A percentile compares a stretch with the other conserved stretches of the same genome.
Evolutionary conservation across 352 stramenopile genomes (phyloP).

Genomic region (Blastocystis sp.): DNA sequence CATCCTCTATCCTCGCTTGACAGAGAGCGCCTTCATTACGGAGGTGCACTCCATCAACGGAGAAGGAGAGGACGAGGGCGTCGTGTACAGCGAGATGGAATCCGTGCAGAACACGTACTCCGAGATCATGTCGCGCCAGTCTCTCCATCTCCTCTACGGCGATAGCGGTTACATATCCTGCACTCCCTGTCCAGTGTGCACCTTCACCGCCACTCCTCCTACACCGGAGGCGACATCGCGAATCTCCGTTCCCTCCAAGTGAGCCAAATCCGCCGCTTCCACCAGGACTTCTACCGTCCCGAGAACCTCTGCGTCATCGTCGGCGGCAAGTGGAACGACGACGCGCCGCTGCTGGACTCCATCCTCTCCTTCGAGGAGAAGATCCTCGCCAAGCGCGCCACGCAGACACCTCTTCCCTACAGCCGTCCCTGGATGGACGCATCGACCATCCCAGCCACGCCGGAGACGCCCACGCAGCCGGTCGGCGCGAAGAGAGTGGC

Average conservation of each 20-base stretch:
- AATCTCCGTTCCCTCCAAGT: slow-evolving; percentile 76
- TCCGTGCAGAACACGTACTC: slow-evolving; percentile 77
- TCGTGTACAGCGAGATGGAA: slow-evolving; percentile 78
- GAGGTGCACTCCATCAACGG: slow-evolving; percentile 79
- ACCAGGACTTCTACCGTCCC: slow-evolving; percentile 78
- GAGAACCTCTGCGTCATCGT: slow-evolving; percentile 78
- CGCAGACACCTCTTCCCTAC: background rate
- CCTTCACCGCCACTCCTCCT: slow-evolving; percentile 71
- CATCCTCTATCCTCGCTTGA: slow-evolving; percentile 78
- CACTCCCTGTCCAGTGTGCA: background rate
- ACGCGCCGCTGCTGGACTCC: background rate
- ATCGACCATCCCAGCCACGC: background rate
- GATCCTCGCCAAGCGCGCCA: background rate
- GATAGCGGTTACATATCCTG: slow-evolving; percentile 75
- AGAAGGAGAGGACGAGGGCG: slow-evolving; percentile 77
- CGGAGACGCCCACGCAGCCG: background rate
- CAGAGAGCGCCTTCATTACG: slow-evolving; percentile 77
- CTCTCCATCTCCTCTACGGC: slow-evolving; percentile 77
- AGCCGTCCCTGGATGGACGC: slow-evolving; percentile 13
- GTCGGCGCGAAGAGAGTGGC: background rate
- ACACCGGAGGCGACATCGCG: slow-evolving; percentile 77
- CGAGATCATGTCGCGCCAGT: slow-evolving; percentile 75
- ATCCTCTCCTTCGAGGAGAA: background rate
- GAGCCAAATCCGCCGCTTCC: slow-evolving; percentile 77
- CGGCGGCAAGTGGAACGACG: slow-evolving; percentile 12